Conservation (phyloP, 768 basidiomycete species). For the Nidularia sp. region DNA sequence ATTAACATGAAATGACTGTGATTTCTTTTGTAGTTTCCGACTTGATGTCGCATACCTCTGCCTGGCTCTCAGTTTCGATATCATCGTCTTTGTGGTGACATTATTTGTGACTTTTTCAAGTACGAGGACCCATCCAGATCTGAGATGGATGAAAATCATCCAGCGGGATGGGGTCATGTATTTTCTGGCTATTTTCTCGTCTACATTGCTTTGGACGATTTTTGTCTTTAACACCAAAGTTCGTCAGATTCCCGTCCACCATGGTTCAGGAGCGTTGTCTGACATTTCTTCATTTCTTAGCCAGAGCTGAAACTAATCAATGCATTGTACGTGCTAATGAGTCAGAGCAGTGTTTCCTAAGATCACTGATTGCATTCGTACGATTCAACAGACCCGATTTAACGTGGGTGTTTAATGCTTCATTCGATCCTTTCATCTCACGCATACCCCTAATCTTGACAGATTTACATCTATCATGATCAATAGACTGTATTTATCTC, state of each 20-base stretch:
- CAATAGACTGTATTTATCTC: constrained; percentile 12
- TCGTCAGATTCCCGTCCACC: background rate
- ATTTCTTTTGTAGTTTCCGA: background rate
- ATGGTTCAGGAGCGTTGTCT: background rate
- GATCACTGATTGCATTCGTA: no score
- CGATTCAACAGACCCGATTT: no score
- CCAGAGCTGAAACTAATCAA: background rate
- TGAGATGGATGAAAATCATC: constrained; percentile 10
- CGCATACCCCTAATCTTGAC: background rate
- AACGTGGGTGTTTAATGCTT: no score
- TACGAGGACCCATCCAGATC: constrained; percentile 4
- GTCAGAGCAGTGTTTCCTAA: no score
- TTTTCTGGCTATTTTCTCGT: constrained; percentile 15
- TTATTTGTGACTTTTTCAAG: constrained; percentile 7
- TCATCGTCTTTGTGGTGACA: constrained; percentile 10
- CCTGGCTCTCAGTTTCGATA: constrained; percentile 11
- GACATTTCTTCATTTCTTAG: background rate
- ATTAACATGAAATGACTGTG: no score
- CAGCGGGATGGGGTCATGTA: constrained; percentile 13
- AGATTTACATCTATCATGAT: constrained; percentile 15
- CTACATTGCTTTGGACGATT: constrained; percentile 12
- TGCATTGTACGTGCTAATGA: background rate
- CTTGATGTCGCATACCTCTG: constrained; percentile 8
- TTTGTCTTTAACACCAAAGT: background rate
- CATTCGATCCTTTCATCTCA: background rate